Evolutionary conservation across 139 green algal species (phyloP).

Genomic region (Chlamydomonas sp.): DNA sequence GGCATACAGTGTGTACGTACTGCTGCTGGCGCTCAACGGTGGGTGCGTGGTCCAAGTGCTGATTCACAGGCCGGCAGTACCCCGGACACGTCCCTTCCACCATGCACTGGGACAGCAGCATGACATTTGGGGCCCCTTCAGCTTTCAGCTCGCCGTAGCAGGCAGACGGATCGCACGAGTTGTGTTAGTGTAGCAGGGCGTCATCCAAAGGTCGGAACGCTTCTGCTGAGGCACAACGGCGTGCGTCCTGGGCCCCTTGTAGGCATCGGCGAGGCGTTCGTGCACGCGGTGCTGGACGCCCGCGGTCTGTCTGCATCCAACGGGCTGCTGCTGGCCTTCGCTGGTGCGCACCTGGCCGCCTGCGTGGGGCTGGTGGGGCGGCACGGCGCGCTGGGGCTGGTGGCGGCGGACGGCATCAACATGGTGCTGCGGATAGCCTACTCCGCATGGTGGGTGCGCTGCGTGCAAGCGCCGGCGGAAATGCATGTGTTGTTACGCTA

Average conservation of each 20-base stretch:
- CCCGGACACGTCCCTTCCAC: too few species aligned
- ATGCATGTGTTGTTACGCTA: background rate
- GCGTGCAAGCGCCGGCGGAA: background rate
- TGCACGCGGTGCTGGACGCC: slow-evolving; percentile 74
- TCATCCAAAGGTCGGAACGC: too few species aligned
- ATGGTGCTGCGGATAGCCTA: slow-evolving; percentile 85
- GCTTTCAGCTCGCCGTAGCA: too few species aligned
- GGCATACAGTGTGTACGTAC: slow-evolving; percentile 83
- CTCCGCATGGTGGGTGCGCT: slow-evolving; percentile 63
- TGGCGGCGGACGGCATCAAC: slow-evolving; percentile 76
- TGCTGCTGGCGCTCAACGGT: slow-evolving; percentile 80
- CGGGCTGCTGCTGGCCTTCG: slow-evolving; percentile 62
- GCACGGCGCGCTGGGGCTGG: slow-evolving; percentile 66
- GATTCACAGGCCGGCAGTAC: too few species aligned
- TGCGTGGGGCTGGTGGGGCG: slow-evolving; percentile 55
- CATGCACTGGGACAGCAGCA: too few species aligned
- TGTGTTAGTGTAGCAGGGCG: too few species aligned
- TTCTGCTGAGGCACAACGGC: background rate
- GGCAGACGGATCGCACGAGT: too few species aligned
- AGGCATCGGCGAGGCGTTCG: slow-evolving; percentile 87
- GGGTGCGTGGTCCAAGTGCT: background rate
- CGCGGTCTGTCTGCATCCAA: slow-evolving; percentile 67
- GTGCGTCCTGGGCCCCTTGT: background rate
- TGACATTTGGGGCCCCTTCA: too few species aligned
- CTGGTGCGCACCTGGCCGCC: slow-evolving; percentile 61